Conservation (phyloP, 208 protist genomes). For the Acanthamoeba sp. region DNA sequence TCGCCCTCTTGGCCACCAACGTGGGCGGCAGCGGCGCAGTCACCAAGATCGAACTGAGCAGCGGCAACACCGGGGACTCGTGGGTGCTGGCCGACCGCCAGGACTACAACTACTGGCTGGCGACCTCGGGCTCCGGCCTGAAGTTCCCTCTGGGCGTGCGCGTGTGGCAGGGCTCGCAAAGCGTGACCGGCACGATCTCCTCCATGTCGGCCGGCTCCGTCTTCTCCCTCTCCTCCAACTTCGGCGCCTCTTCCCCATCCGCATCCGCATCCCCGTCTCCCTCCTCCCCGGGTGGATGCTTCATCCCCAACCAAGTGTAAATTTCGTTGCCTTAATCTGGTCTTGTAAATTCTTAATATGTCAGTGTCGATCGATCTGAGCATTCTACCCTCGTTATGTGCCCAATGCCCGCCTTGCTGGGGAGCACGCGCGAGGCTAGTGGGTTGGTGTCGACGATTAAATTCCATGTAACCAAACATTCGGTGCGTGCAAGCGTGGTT, state of each 20-base stretch:
- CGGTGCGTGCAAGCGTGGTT: no score
- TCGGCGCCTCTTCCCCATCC: background rate
- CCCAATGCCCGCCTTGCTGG: no score
- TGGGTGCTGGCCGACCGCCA: background rate
- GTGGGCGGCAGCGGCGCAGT: conserved; percentile 53
- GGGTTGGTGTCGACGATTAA: no score
- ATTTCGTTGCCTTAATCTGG: background rate
- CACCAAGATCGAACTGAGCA: conserved; percentile 35
- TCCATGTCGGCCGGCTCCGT: background rate
- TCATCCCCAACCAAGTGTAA: background rate
- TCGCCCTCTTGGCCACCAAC: conserved; percentile 54
- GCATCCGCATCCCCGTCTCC: background rate
- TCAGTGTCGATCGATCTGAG: no score
- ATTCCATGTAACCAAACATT: no score
- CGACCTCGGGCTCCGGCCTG: conserved; percentile 25
- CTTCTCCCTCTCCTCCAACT: conserved; percentile 11
- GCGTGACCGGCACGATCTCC: background rate
- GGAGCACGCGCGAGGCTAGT: no score
- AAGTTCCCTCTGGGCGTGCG: conserved; percentile 9
- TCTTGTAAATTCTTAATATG: no score
- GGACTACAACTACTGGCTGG: conserved; percentile 71
- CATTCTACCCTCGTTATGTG: no score
- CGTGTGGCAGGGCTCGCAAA: conserved; percentile 25
- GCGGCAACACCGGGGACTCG: background rate
- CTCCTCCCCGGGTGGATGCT: background rate